These are phyloP conservation scores for Diplodia sapinea DNA, from an alignment of 2,329 filamentous ascomycete genomes.

Conservation along the genomic window DNA sequence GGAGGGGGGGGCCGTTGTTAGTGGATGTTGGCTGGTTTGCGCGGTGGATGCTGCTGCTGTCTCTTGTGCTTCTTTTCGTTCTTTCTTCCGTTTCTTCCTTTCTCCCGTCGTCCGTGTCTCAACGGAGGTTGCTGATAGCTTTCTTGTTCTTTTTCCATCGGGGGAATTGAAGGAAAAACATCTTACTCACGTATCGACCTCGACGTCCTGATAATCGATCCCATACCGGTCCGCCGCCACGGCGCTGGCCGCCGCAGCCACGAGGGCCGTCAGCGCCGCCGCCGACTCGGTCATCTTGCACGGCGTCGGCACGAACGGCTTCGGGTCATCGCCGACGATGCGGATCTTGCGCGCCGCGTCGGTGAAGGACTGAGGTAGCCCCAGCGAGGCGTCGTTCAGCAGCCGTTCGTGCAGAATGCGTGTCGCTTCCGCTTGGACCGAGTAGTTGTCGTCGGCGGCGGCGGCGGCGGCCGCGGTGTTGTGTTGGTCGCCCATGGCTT, in stretches of 20 bases:
- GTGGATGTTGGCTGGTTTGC: not conserved
- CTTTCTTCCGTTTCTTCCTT: not conserved
- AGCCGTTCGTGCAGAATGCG: constrained; percentile 25
- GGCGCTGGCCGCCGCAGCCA: constrained; percentile 25
- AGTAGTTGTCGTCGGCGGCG: constrained; percentile 13
- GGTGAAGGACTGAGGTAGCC: not conserved
- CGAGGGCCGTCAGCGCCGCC: constrained; percentile 22
- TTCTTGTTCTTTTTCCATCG: not conserved
- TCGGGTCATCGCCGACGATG: constrained; percentile 24
- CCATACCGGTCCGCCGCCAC: constrained; percentile 43
- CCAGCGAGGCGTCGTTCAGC: not conserved
- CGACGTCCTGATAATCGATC: constrained; percentile 47
- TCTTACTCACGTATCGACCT: constrained; percentile 54
- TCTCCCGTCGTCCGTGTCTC: too few species aligned
- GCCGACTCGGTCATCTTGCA: constrained; percentile 31
- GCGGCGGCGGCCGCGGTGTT: too few species aligned
- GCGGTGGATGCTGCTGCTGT: not conserved
- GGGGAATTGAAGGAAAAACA: too few species aligned
- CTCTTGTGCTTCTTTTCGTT: not conserved
- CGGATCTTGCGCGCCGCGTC: constrained; percentile 21
- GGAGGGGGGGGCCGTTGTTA: too few species aligned
- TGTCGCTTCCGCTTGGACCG: constrained; percentile 16
- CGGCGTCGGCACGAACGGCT: constrained; percentile 27
- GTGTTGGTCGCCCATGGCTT: not conserved
- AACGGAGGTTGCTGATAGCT: too few species aligned